Base-by-base conservation (phyloP, 345 rosid genomes). In the Lumnitzera racemosa region DNA sequence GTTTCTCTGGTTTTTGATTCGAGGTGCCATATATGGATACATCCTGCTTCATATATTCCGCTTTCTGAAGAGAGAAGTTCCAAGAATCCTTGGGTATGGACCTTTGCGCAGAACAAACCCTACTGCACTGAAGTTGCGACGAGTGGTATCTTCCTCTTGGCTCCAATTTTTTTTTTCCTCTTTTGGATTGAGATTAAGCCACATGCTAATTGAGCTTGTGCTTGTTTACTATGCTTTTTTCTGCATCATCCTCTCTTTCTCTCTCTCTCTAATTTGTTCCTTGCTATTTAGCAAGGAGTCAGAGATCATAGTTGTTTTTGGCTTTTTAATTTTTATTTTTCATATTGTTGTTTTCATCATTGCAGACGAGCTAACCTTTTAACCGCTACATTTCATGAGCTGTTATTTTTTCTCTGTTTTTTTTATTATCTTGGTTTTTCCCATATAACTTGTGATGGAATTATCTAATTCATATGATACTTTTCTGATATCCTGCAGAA, bases 31-130 rank as follows among this genome's bases (percentile, higher is more conserved):
- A 66, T 88, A 84, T 49, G 96, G 91, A 67, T 88, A 49, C 74
- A 63, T 84, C 55, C 48, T 91, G 75, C 74, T 69, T 65, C 88
- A 84, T 74, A 69, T 79, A 31, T 82, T 88, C 73, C 76, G 67
- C 62, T 84, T 83, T 79, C 46, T 84, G 71, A 86, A 72, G 82
- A 88, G 84, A 80, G 81, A 83, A 75, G 71, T 81, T 65, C 95
- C 90, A 50, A 72, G 75, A 72, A 61, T 81, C 74, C 82, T 84
- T 71, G 96, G 98, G 55, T 88, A 67, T 80, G 95, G 98, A 69
- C 95, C 91, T 46, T 63, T 83, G 62, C 86, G 84, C 36, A 86
- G 68, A 79, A 27, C 31, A 27, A 61, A 83, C 78, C 96, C 95
- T 74, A 88, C 83, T 67, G 56, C 81, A 66, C 72, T 68, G 69